These are phyloP conservation scores for Tetrahymena thermophila DNA, from an alignment of 73 alveolate species.

Conservation along the genomic window DNA sequence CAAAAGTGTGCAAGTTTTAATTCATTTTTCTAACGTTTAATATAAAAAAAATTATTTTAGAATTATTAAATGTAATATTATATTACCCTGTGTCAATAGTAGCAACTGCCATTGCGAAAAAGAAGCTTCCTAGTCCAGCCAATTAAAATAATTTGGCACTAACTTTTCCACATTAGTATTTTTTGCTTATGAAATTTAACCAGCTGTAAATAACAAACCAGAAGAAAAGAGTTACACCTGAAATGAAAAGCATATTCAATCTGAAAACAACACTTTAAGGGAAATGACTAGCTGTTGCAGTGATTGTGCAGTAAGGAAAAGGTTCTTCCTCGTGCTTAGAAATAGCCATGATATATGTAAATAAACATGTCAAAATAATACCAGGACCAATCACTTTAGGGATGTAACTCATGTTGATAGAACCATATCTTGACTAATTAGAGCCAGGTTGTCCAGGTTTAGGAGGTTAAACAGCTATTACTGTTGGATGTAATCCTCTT, in stretches of 20 bases:
- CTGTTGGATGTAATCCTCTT: background rate
- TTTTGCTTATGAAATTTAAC: background rate
- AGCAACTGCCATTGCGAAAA: conserved; percentile 1
- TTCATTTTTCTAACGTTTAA: background rate
- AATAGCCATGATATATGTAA: background rate
- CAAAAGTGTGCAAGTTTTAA: background rate
- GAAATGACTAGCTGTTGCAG: background rate
- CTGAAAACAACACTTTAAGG: background rate
- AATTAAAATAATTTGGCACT: background rate
- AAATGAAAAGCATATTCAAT: background rate
- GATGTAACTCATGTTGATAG: background rate
- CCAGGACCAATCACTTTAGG: background rate
- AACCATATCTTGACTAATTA: background rate
- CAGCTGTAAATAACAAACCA: background rate
- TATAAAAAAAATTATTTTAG: background rate
- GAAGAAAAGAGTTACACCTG: background rate
- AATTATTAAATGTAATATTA: background rate
- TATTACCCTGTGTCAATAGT: background rate
- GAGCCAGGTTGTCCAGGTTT: background rate
- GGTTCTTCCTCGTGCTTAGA: background rate
- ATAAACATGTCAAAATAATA: background rate
- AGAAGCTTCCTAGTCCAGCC: background rate
- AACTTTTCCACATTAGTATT: background rate
- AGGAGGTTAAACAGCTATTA: background rate
- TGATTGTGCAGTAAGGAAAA: background rate